These are phyloP conservation scores for Metschnikowia lunata DNA, from an alignment of 805 yeast species.

Conservation along the genomic window DNA sequence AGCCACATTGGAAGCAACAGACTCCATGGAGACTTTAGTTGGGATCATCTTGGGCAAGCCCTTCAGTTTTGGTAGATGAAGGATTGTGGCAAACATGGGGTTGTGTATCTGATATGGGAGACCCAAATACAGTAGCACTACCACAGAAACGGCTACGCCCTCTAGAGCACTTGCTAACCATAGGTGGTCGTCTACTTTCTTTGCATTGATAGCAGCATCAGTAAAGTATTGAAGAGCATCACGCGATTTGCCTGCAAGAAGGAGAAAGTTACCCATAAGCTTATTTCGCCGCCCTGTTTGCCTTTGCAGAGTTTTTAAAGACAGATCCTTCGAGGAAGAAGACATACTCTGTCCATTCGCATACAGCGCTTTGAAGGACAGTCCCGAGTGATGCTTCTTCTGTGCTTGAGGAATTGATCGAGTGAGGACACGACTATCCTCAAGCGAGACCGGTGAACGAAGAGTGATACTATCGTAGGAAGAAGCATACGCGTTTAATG, in stretches of 20 bases:
- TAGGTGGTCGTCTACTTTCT: slow-evolving; percentile 63
- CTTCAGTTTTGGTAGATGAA: slow-evolving; percentile 31
- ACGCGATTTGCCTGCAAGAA: slow-evolving; percentile 72
- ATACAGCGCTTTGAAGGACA: slow-evolving; percentile 34
- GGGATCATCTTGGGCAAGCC: slow-evolving; percentile 23
- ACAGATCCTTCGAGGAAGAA: slow-evolving; percentile 20
- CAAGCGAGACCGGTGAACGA: slow-evolving; percentile 71
- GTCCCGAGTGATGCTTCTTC: slow-evolving; percentile 40
- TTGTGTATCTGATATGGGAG: slow-evolving; percentile 47
- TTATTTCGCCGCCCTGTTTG: slow-evolving; percentile 73
- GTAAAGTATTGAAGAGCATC: slow-evolving; percentile 70
- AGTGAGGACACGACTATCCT: slow-evolving; percentile 44
- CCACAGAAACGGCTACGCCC: slow-evolving; percentile 63
- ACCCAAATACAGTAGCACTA: slow-evolving; percentile 55
- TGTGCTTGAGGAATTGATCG: slow-evolving; percentile 39
- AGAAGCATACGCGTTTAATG: slow-evolving; percentile 64
- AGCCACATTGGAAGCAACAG: slow-evolving; percentile 5
- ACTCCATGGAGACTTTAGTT: slow-evolving; percentile 45
- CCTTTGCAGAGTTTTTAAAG: slow-evolving; percentile 37
- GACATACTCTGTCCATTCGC: slow-evolving; percentile 11
- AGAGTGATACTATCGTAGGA: slow-evolving; percentile 76
- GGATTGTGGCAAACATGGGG: slow-evolving; percentile 27
- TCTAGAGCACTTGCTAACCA: slow-evolving; percentile 92
- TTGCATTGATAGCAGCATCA: slow-evolving; percentile 63
- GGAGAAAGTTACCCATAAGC: slow-evolving; percentile 67